phyloP scores from a whole-genome alignment of 2,329 filamentous ascomycete species.

The Lachnellula occidentalis region DNA sequence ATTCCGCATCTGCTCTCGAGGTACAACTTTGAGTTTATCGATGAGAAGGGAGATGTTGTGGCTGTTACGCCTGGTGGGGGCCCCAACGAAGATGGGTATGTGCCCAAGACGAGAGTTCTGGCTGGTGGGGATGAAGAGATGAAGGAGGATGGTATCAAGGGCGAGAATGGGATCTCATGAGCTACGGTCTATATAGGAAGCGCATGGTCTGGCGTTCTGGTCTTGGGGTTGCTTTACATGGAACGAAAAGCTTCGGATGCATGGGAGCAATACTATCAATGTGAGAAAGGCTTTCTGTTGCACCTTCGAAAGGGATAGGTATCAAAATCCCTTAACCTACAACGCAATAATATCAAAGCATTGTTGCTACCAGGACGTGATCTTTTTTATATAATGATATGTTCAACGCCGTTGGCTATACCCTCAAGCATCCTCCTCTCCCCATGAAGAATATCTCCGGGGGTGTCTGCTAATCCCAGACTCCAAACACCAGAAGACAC shows the following conservation, averaged over 20 bases:
- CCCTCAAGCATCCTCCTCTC: too few relatives aligned
- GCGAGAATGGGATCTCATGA: conserved; percentile 35
- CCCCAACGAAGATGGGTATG: conserved; percentile 46
- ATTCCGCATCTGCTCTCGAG: conserved; percentile 91
- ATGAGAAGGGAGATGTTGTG: conserved; percentile 84
- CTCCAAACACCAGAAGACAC: too few relatives aligned
- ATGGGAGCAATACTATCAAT: background rate
- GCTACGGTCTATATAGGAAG: conserved; percentile 6
- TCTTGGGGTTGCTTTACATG: conserved; percentile 15
- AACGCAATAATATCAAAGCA: too few relatives aligned
- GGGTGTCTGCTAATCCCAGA: too few relatives aligned
- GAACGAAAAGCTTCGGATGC: conserved; percentile 7
- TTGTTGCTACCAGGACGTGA: too few relatives aligned
- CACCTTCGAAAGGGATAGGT: too few relatives aligned
- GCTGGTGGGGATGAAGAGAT: conserved; percentile 57
- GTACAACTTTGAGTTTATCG: conserved; percentile 97
- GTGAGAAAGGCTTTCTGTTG: background rate
- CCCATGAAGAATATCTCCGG: too few relatives aligned
- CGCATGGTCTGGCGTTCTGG: conserved; percentile 2
- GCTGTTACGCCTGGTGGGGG: conserved; percentile 74
- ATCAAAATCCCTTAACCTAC: too few relatives aligned
- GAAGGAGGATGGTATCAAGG: conserved; percentile 35
- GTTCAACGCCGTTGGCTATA: too few relatives aligned
- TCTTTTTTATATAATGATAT: too few relatives aligned
- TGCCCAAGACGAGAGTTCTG: conserved; percentile 61